A percentile compares a stretch with the other conserved stretches of the same genome.
phyloP scores from a whole-genome alignment of 805 yeast species.

The Sugiyamaella smithiae region DNA sequence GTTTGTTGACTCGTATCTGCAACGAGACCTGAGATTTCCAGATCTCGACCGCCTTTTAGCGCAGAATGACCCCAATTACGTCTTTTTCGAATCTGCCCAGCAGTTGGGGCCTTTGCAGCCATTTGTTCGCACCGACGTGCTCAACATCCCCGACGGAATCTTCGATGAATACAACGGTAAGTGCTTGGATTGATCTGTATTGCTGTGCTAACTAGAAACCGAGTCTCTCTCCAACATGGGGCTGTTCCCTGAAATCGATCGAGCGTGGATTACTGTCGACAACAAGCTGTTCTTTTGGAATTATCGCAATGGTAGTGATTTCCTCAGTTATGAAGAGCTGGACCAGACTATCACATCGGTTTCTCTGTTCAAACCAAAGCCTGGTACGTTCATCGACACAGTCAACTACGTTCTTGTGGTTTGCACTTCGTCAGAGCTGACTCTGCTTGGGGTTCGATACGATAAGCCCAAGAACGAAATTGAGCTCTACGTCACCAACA shows the following conservation, averaged over 20 bases:
- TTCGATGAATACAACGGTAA: slow-evolving; percentile 62
- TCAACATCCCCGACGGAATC: slow-evolving; percentile 77
- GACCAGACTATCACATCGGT: slow-evolving; percentile 75
- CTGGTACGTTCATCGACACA: slow-evolving; percentile 72
- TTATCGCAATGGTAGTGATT: slow-evolving; percentile 59
- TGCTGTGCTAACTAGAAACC: slow-evolving; percentile 32
- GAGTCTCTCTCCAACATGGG: slow-evolving; percentile 77
- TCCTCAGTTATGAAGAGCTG: slow-evolving; percentile 78
- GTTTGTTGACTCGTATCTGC: slow-evolving; percentile 29
- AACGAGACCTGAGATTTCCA: slow-evolving; percentile 33
- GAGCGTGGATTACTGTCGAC: slow-evolving; percentile 85
- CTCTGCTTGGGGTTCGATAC: slow-evolving; percentile 69
- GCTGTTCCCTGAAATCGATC: slow-evolving; percentile 69
- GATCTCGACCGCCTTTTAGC: slow-evolving; percentile 31
- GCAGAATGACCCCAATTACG: slow-evolving; percentile 17
- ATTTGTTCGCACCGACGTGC: slow-evolving; percentile 65
- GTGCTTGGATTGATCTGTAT: neutral
- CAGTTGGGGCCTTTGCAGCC: slow-evolving; percentile 44
- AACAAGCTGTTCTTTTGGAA: slow-evolving; percentile 85
- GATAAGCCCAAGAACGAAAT: slow-evolving; percentile 41
- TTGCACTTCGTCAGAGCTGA: slow-evolving; percentile 76
- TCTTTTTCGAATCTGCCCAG: slow-evolving; percentile 21
- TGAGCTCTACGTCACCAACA: slow-evolving; percentile 76
- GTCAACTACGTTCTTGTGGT: slow-evolving; percentile 72
- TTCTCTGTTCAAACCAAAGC: slow-evolving; percentile 74